These are phyloP conservation scores for Malassezia obtusa DNA, from an alignment of 1,284 basidiomycete species.

Conservation along the genomic window DNA sequence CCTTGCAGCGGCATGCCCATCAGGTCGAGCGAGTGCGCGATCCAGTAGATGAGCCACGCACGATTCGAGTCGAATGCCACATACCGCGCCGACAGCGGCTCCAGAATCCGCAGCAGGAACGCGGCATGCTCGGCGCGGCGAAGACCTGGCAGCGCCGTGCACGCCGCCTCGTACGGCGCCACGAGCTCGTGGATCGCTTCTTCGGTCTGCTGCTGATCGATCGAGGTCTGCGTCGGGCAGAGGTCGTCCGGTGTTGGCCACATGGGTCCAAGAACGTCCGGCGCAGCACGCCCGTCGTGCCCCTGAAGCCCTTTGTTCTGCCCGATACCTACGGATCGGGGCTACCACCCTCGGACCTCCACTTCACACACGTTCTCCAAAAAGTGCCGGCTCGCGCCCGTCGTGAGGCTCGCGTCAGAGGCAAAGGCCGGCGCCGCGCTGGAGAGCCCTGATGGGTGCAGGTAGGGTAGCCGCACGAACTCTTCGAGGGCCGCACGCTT, in stretches of 20 bases:
- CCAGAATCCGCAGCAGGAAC: slow-evolving; percentile 35
- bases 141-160: slow-evolving; percentile 20
- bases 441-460: slow-evolving; percentile 23
- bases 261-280: slow-evolving; percentile 7
- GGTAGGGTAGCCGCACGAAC: slow-evolving; percentile 26
- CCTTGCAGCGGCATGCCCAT: slow-evolving; percentile 30
- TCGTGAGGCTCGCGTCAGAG: slow-evolving; percentile 5
- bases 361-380: slow-evolving; percentile 35
- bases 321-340: not conserved
- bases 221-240: slow-evolving; percentile 28
- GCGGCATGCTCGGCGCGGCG: slow-evolving; percentile 32
- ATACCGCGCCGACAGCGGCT: slow-evolving; percentile 35
- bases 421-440: slow-evolving; percentile 8
- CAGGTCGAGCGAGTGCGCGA: slow-evolving; percentile 35
- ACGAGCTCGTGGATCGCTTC: slow-evolving; percentile 29
- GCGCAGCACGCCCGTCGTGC: slow-evolving; percentile 13
- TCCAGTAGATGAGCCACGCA: slow-evolving; percentile 47
- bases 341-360: slow-evolving; percentile 31
- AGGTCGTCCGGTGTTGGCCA: slow-evolving; percentile 33
- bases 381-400: slow-evolving; percentile 21
- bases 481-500: slow-evolving; percentile 20
- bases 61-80: slow-evolving; percentile 42
- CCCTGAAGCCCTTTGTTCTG: not conserved
- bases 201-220: slow-evolving; percentile 37
- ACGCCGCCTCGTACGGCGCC: slow-evolving; percentile 17